Conservation (phyloP, 1,139 yeast species). For the Nakaseomyces bracarensis region DNA sequence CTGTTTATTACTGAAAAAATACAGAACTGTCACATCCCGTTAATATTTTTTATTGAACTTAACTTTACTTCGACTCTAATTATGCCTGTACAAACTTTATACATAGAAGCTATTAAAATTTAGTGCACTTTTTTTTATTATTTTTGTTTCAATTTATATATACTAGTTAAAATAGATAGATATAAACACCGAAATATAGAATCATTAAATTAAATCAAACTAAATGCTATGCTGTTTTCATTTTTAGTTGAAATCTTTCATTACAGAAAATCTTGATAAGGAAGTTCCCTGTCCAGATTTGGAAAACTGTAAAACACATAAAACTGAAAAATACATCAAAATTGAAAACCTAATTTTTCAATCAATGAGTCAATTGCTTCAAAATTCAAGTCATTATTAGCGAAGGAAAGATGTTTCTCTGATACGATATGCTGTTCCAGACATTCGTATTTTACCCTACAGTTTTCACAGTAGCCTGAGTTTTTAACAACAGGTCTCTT, state of each 20-base stretch:
- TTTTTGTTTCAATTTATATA: neutral
- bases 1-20: neutral
- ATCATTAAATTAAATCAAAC: conserved; percentile 3
- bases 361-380: conserved; percentile 67
- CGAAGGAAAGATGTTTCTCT: conserved; percentile 72
- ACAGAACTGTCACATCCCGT: neutral
- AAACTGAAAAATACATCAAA: conserved; percentile 7
- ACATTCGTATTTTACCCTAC: conserved; percentile 75
- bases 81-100: conserved; percentile 2
- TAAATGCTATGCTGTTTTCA: conserved; percentile 3
- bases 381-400: conserved; percentile 64
- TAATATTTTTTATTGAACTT: neutral
- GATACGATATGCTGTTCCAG: conserved; percentile 69
- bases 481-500: conserved; percentile 16
- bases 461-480: conserved; percentile 86
- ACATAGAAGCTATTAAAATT: neutral
- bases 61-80: neutral
- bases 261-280: neutral
- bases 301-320: conserved; percentile 7
- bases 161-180: neutral
- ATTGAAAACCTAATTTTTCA: conserved; percentile 36
- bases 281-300: conserved; percentile 6
- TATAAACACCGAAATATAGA: neutral
- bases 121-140: neutral
- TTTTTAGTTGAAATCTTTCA: neutral